Evolutionary conservation across 2,329 filamentous ascomycete genomes (phyloP).

Genomic region (Colletotrichum acutatum): DNA sequence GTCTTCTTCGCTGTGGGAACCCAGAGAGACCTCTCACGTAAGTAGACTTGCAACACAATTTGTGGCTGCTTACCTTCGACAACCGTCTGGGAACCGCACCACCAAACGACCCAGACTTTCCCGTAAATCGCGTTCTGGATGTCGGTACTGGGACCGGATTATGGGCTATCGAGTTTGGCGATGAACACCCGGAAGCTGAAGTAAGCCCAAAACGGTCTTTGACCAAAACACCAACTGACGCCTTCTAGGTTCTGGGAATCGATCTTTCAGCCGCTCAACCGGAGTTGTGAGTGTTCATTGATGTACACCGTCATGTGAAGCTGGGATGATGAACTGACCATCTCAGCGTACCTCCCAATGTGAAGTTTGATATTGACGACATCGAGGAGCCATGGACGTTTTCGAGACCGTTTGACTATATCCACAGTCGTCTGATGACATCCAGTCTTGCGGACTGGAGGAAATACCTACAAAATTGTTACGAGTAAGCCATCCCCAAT

Average conservation of each 20-base stretch:
- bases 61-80: not conserved
- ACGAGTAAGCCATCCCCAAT: conserved; percentile 14
- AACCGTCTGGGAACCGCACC: not conserved
- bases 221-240: not conserved
- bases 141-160: conserved; percentile 45
- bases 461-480: conserved; percentile 37
- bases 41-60: not conserved
- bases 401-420: conserved; percentile 45
- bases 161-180: conserved; percentile 46
- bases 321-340: not conserved
- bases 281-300: conserved; percentile 53
- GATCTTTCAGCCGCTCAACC: conserved; percentile 48
- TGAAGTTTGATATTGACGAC: conserved; percentile 54
- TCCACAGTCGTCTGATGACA: conserved; percentile 45
- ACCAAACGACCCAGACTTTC: conserved; percentile 10
- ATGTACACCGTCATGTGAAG: no score
- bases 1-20: not conserved
- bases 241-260: conserved; percentile 37
- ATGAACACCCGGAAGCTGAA: conserved; percentile 38
- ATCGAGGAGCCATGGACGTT: conserved; percentile 46
- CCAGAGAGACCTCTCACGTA: not conserved
- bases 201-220: not conserved
- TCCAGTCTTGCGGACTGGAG: conserved; percentile 40
- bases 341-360: conserved; percentile 47
- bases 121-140: conserved; percentile 39